Conservation (phyloP, 2,329 filamentous ascomycete genomes). For the Ceratocystiopsis sp. region DNA sequence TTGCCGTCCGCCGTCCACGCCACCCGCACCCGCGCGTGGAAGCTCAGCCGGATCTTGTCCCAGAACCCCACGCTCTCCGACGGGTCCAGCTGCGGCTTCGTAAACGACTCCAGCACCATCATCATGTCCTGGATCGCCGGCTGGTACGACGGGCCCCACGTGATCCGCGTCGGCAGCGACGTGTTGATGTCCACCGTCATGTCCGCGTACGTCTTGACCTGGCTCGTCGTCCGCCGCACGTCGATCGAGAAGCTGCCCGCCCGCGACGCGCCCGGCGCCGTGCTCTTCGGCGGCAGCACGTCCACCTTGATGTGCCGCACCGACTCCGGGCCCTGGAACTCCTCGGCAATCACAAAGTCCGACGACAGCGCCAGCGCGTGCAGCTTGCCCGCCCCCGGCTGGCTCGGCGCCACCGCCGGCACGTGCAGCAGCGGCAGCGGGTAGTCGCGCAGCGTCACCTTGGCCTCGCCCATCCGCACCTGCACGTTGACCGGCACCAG, state of each 20-base stretch:
- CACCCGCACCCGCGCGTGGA: constrained; percentile 78
- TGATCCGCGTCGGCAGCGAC: constrained; percentile 76
- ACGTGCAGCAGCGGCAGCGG: constrained; percentile 85
- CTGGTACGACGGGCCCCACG: constrained; percentile 95
- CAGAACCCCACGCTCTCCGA: constrained; percentile 94
- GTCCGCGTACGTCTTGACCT: constrained; percentile 92
- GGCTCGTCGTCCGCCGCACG: constrained; percentile 77
- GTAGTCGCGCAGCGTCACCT: constrained; percentile 79
- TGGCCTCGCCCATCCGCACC: constrained; percentile 78
- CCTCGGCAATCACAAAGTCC: constrained; percentile 92
- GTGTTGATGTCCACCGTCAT: constrained; percentile 89
- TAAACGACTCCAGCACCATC: constrained; percentile 97
- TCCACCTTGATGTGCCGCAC: constrained; percentile 66
- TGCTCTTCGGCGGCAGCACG: constrained; percentile 56
- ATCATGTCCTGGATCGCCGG: constrained; percentile 99
- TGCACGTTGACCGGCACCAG: constrained; percentile 80
- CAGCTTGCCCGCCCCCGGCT: constrained; percentile 47
- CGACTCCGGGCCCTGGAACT: constrained; percentile 67
- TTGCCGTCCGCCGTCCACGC: constrained; percentile 93
- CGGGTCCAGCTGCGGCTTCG: constrained; percentile 83
- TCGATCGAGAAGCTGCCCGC: constrained; percentile 63
- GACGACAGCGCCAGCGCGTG: constrained; percentile 72
- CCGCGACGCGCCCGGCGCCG: constrained; percentile 35
- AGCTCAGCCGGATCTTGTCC: constrained; percentile 92
- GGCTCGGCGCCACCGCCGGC: constrained; percentile 60